Evolutionary conservation across 2,329 filamentous ascomycete genomes (phyloP).

Genomic region (Blastomyces gilchristii): DNA sequence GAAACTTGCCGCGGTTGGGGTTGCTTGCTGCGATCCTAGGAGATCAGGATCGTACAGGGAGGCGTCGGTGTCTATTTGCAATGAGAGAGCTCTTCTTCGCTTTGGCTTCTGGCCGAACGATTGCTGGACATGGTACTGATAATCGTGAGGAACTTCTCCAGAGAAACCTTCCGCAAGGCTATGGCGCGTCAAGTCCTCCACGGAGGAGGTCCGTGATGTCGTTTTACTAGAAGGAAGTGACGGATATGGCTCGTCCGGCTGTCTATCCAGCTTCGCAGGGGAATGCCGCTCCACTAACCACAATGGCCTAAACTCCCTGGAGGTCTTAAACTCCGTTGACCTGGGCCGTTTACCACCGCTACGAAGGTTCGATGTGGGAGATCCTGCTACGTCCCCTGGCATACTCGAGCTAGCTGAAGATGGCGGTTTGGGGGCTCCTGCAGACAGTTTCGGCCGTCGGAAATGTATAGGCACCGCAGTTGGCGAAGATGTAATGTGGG

Average conservation of each 20-base stretch:
- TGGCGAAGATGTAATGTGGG: constrained; percentile 33
- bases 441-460: constrained; percentile 40
- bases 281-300: constrained; percentile 64
- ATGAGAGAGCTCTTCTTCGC: constrained; percentile 20
- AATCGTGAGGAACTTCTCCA: neutral
- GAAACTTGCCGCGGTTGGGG: constrained; percentile 53
- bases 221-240: constrained; percentile 43
- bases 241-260: constrained; percentile 36
- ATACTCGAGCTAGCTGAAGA: constrained; percentile 21
- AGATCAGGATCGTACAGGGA: constrained; percentile 34
- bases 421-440: constrained; percentile 25
- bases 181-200: constrained; percentile 30
- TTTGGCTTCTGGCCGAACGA: constrained; percentile 15
- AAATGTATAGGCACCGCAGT: constrained; percentile 50
- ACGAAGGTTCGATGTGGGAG: constrained; percentile 28
- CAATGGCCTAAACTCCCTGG: constrained; percentile 65
- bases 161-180: constrained; percentile 15
- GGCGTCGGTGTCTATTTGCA: constrained; percentile 22
- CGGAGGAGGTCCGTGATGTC: constrained; percentile 39
- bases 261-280: constrained; percentile 31
- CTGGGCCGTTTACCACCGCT: constrained; percentile 38
- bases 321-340: constrained; percentile 44
- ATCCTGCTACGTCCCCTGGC: constrained; percentile 29
- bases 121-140: constrained; percentile 8
- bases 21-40: constrained; percentile 55